Evolutionary conservation across 495 filamentous ascomycete genomes (phyloP), one percentile per base, ranked within the genome.

Genomic region (Penicillium malachiteum): DNA sequence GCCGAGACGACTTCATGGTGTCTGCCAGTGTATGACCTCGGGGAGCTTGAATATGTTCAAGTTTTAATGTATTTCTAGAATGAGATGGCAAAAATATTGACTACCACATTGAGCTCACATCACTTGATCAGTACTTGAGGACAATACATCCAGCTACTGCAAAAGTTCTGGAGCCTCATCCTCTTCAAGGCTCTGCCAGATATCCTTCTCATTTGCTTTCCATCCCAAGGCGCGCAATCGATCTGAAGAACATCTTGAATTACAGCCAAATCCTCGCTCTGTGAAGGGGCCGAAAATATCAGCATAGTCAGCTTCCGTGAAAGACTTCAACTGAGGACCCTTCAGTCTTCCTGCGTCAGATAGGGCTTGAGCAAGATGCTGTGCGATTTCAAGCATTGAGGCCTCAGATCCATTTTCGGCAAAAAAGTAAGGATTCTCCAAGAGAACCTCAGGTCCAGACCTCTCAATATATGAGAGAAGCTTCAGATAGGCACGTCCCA

Each of bases 121-220:
- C 34, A 7, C 9, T 37, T 37, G 5, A 37, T 37, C 8, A 37
- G 11, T 6, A 34, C 33, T 34, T 34, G 33, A 34, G 12, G 34
- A 37, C 34, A 37, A 13, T 10, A 37, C 34, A 9, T 37, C 34
- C 34, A 37, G 12, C 12, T 71, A 67, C 10, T 53, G 55, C 33
- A 77, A 48, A n/a, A 77, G 63, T 2, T 48, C 45, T 6, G 71
- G 59, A 11, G 75, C 51, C 55, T 78, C 72, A 57, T 76, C 73
- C 21, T 75, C 68, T 5, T 41, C 41, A n/a, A 62, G 71, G n/a
- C 61, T 67, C 30, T 63, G 57, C 30, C 41, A 59, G 46, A 64
- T 64, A 13, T 60, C 58, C 55, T 77, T 78, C 56, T 74, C 75
- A 33, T 53, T 52, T 1, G 71, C 59, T 38, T 61, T 43, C 71